Percentiles rank a stretch among this genome's conserved stretches.
These are phyloP conservation scores for Coemansia sp. DNA, from an alignment of 192 early-diverging fungal species.

Conservation along the genomic window DNA sequence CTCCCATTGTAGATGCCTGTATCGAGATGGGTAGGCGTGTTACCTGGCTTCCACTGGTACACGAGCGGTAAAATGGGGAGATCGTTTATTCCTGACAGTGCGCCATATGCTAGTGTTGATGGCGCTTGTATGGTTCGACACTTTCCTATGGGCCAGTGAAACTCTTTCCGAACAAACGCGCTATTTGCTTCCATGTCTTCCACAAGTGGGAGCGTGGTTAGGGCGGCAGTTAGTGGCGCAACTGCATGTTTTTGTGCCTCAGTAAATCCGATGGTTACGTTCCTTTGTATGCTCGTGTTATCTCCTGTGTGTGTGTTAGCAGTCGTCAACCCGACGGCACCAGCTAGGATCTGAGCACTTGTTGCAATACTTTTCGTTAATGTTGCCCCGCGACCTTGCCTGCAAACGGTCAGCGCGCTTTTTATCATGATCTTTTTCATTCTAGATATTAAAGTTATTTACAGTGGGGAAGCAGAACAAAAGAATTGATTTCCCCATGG, in stretches of 20 bases:
- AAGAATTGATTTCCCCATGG: background rate
- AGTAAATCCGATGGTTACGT: background rate
- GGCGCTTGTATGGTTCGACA: slow-evolving; percentile 22
- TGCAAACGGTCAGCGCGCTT: background rate
- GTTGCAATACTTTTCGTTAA: background rate
- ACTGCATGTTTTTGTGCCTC: background rate
- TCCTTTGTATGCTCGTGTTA: background rate
- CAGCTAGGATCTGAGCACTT: background rate
- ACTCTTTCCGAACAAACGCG: slow-evolving; percentile 22
- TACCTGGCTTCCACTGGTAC: slow-evolving; percentile 21
- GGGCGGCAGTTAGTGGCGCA: slow-evolving; percentile 1
- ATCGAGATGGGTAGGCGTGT: slow-evolving; percentile 22
- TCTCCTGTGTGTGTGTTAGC: background rate
- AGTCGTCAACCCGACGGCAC: background rate
- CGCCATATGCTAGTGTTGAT: slow-evolving; percentile 28
- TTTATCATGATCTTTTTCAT: background rate
- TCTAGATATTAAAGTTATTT: background rate
- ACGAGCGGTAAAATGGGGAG: slow-evolving; percentile 25
- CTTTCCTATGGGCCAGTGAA: slow-evolving; percentile 33
- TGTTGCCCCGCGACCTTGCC: background rate
- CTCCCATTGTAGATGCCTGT: slow-evolving; percentile 4
- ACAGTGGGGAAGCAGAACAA: background rate
- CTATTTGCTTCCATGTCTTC: slow-evolving; percentile 8
- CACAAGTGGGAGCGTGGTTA: slow-evolving; percentile 12
- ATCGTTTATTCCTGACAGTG: slow-evolving; percentile 9